Evolutionary conservation across 352 stramenopile genomes (phyloP).

Genomic region (Globisporangium yorkense): DNA sequence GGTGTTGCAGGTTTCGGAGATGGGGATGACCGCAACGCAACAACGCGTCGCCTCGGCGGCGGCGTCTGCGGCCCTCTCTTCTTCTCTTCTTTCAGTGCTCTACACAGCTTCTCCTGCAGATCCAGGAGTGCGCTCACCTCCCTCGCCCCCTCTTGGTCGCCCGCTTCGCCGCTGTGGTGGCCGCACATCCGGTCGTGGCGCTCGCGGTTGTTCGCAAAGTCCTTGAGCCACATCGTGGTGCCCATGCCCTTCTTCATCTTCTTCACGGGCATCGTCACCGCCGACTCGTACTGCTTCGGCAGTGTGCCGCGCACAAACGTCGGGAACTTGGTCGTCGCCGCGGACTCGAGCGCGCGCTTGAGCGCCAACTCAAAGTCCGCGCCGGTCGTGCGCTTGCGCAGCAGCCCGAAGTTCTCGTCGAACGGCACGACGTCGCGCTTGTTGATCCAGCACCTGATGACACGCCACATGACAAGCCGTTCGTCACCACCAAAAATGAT

Average conservation of each 20-base stretch:
- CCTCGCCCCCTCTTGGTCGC: not conserved
- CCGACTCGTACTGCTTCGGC: constrained; percentile 23
- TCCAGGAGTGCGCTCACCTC: constrained; percentile 3
- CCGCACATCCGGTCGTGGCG: constrained; percentile 30
- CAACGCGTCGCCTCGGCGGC: not conserved
- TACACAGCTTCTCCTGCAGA: constrained; percentile 2
- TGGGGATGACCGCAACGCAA: not conserved
- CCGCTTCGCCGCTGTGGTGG: constrained; percentile 6
- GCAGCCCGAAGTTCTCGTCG: constrained; percentile 25
- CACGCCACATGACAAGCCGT: not conserved
- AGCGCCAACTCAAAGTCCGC: constrained; percentile 39
- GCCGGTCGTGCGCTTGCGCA: constrained; percentile 26
- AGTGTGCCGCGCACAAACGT: constrained; percentile 44
- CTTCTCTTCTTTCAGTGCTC: not conserved
- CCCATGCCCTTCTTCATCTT: constrained; percentile 34
- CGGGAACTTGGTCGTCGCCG: constrained; percentile 42
- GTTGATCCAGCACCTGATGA: constrained; percentile 43
- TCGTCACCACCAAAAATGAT: not conserved
- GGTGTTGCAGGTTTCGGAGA: not conserved
- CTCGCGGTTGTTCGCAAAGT: constrained; percentile 35
- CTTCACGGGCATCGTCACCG: constrained; percentile 25
- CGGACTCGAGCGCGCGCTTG: constrained; percentile 26
- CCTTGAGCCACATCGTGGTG: constrained; percentile 33
- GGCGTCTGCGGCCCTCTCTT: not conserved
- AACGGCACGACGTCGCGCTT: constrained; percentile 33